Base-by-base conservation (phyloP, 2,329 filamentous ascomycete genomes). In the Microcera coccophila region DNA sequence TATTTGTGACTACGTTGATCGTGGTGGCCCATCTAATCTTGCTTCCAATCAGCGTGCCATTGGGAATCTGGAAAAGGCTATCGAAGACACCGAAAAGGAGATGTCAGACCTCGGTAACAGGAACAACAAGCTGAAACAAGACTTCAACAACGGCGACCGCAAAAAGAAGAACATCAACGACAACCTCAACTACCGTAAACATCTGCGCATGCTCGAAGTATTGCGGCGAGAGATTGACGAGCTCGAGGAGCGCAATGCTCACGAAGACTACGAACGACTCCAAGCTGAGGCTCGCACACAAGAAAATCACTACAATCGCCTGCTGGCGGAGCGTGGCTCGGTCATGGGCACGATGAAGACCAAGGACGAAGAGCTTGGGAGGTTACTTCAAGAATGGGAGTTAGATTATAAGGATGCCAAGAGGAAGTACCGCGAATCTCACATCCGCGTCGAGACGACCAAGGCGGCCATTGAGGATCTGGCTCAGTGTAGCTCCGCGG, bases 391-490 rank as follows among this genome's bases (percentile, higher is more conserved):
- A 10, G 88, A 95, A 55, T 98, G 85, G 79, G 78, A 94, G 37
- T 81, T 83, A 9, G 86, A 96, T 53, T 96, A 95, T 72, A 84
- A 89, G 61, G 79, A 91, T 61, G 89, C 91, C 11, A 83, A 83
- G 33, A 65, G 73, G 31, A 85, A 87, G 54, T 97, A 90, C 68
- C 88, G 89, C 55, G 84, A 95, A 68, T 79, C 86, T 5, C 87
- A 95, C 63, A 89, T 97, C 70, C 85, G 86, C 54, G 87, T 95
- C 1, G 88, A 84, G 69, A 94, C 90, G 1, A 96, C 89, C 37
- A 94, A 90, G 65, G 91, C 90, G 3, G 91, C 90, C 3, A 87
- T 95, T 41, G 89, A 95, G 44, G 93, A 98, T 62, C 73, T 98
- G 26, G 85, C 78, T 5, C 85, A 87, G 31, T 97, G 95, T 62